Evolutionary conservation across 2,329 filamentous ascomycete species (phyloP).

Genomic region (Aspergillus tubingensis): DNA sequence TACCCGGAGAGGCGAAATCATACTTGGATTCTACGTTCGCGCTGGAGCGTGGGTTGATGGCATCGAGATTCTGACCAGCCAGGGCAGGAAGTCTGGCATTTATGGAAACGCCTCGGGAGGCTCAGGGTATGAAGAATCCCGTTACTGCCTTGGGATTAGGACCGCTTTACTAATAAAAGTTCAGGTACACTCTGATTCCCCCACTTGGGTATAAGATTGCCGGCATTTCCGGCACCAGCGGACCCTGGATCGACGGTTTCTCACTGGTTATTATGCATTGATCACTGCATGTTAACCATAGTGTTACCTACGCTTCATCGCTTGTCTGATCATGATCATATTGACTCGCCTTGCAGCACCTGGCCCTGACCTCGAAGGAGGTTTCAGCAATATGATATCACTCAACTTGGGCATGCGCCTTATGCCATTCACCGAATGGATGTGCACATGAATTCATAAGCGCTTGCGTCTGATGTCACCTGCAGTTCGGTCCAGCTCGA

Average conservation of each 20-base stretch:
- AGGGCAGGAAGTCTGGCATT: conserved; percentile 80
- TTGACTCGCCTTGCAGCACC: neutral
- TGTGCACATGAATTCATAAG: neutral
- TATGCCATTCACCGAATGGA: neutral
- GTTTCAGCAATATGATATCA: neutral
- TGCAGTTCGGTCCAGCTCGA: neutral
- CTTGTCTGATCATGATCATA: neutral
- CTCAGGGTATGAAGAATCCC: conserved; percentile 66
- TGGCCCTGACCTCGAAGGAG: neutral
- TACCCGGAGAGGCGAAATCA: conserved; percentile 77
- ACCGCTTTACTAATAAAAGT: conserved; percentile 11
- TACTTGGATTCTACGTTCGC: conserved; percentile 82
- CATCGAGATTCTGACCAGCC: conserved; percentile 83
- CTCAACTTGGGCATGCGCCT: no score
- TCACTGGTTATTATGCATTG: conserved; percentile 75
- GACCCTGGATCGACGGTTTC: conserved; percentile 80
- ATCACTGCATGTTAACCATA: conserved; percentile 26
- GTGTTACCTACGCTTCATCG: neutral
- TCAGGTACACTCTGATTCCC: conserved; percentile 81
- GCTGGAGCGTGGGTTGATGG: conserved; percentile 82
- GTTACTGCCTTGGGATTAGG: neutral
- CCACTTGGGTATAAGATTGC: conserved; percentile 86
- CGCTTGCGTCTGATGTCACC: neutral
- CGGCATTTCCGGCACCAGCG: conserved; percentile 81
- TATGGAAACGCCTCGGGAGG: conserved; percentile 82